These are phyloP conservation scores for Periconia digitata DNA, from an alignment of 2,329 filamentous ascomycete species.

Conservation along the genomic window DNA sequence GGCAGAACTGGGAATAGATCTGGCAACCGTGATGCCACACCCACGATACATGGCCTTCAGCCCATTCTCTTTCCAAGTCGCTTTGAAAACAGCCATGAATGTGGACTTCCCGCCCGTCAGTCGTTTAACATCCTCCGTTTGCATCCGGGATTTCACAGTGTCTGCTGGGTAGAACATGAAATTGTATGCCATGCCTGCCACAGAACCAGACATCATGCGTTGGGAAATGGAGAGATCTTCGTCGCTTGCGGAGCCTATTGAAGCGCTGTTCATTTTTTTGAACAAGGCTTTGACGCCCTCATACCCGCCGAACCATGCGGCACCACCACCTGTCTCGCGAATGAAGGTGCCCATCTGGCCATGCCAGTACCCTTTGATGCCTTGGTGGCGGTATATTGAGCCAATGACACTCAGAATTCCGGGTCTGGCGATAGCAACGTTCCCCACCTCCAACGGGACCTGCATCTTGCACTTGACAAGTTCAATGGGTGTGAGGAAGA, in stretches of 20 bases:
- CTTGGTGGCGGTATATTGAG: conserved; percentile 80
- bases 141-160: conserved; percentile 96
- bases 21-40: conserved; percentile 87
- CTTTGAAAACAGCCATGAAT: conserved; percentile 71
- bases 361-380: conserved; percentile 87
- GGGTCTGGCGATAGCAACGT: conserved; percentile 52
- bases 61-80: conserved; percentile 81
- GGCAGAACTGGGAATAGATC: conserved; percentile 92
- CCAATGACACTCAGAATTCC: conserved; percentile 71
- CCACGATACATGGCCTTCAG: conserved; percentile 86
- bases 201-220: conserved; percentile 82
- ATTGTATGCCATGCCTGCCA: conserved; percentile 91
- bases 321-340: conserved; percentile 87
- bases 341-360: conserved; percentile 93
- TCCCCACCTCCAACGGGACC: conserved; percentile 58
- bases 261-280: conserved; percentile 49
- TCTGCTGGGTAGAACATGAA: conserved; percentile 97
- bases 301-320: conserved; percentile 80
- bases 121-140: conserved; percentile 73
- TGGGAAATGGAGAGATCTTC: conserved; percentile 76
- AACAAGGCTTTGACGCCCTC: conserved; percentile 66
- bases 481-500: conserved; percentile 92
- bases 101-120: conserved; percentile 58
- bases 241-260: conserved; percentile 43
- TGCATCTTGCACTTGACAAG: conserved; percentile 99